Base-by-base conservation (phyloP, 306 rosid genomes). In the barrel medic (Medicago truncatula) region DNA sequence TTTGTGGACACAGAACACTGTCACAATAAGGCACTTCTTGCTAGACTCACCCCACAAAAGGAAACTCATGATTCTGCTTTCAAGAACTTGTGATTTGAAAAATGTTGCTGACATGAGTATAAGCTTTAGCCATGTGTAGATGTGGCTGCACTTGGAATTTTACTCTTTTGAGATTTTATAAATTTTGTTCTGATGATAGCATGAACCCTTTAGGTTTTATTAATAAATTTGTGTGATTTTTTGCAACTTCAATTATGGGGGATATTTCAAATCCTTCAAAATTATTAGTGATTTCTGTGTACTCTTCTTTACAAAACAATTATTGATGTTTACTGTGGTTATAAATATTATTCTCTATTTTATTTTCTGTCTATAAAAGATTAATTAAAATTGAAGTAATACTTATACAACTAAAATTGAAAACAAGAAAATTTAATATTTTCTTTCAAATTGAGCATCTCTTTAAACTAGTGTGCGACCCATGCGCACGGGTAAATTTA, bases 11-110 rank as follows among this genome's bases (percentile, higher is more conserved):
- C 84, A 28, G 91, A 89, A 60, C 98, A 90, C 82, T 92, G 96
- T 70, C 97, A 90, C 14, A 89, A 92, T 78, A 92, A 92, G 84
- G 97, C 91, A 17, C 88, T 95, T 76, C 77, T 95, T 53, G 97
- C 96, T 12, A 89, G 83, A 74, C 84, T 95, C 84, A 86, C 92
- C 67, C 93, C 90, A 2, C 81, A 76, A 70, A 87, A 95, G 47
- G 81, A 20, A 52, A n/a, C 57, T 65, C 88, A 59, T 2, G 96
- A 90, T 1, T 89, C 93, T 0, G 82, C 87, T 72, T 82, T 92
- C 53, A 87, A 86, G 71, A 92, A 90, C 78, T 83, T 90, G 82
- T 92, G 86, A 92, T 72, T 77, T 34, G 71, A 85, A 62, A 52
- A 79, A 70, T 58, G 15, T 28, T 34, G 21, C 20, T 49, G 65